phyloP scores from a whole-genome alignment of 2,329 filamentous ascomycete genomes.

The Colletotrichum lentis region DNA sequence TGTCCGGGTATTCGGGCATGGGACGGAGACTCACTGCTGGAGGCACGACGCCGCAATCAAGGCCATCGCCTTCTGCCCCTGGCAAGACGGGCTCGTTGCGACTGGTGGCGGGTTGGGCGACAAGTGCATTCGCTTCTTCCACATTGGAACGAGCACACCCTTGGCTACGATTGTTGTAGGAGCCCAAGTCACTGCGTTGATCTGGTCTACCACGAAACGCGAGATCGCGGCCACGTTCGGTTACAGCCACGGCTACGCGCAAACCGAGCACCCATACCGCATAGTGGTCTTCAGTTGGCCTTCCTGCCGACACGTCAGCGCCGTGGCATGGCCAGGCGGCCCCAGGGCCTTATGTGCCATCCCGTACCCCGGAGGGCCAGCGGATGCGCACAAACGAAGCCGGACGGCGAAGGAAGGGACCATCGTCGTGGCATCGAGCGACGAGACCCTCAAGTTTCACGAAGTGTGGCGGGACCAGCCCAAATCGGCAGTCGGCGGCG shows the following conservation, averaged over 20 bases:
- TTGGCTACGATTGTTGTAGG: constrained; percentile 91
- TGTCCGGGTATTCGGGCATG: constrained; percentile 60
- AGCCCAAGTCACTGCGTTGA: constrained; percentile 90
- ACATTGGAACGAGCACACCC: constrained; percentile 81
- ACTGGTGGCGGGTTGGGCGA: constrained; percentile 95
- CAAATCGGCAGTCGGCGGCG: constrained; percentile 60
- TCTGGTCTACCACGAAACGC: constrained; percentile 85
- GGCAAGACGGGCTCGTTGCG: constrained; percentile 85
- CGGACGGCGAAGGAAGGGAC: constrained; percentile 59
- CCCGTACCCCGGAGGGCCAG: constrained; percentile 70
- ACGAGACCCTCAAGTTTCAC: constrained; percentile 93
- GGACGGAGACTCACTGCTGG: constrained; percentile 75
- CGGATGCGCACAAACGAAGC: constrained; percentile 39
- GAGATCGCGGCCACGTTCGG: constrained; percentile 90
- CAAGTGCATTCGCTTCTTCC: constrained; percentile 95
- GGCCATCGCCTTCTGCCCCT: constrained; percentile 95
- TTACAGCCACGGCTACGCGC: constrained; percentile 68
- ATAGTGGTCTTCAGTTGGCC: constrained; percentile 97
- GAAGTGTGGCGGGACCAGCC: constrained; percentile 83
- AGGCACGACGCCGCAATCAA: constrained; percentile 89
- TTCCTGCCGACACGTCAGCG: constrained; percentile 83
- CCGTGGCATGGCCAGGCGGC: constrained; percentile 83
- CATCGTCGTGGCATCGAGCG: constrained; percentile 89
- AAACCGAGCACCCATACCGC: constrained; percentile 86
- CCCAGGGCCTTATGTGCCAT: constrained; percentile 88